Evolutionary conservation across 805 yeast genomes (phyloP).

Genomic region (Starmerella potacharoeniae): DNA sequence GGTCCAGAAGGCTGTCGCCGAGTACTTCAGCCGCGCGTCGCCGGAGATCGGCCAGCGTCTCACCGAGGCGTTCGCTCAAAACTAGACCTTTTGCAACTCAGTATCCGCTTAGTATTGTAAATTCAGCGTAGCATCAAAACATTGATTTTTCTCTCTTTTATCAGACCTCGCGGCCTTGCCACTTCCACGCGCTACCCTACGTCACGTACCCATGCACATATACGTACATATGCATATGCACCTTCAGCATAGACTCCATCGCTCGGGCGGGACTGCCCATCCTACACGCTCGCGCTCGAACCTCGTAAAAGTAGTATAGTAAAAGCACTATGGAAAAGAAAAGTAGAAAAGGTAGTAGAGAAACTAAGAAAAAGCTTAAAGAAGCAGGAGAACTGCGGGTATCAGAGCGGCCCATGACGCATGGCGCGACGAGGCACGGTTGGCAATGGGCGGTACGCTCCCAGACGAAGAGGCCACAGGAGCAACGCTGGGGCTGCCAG

Average conservation of each 20-base stretch:
- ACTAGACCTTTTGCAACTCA: background rate
- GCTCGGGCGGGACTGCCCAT: no score
- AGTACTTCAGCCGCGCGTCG: slow-evolving; percentile 63
- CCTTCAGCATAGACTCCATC: no score
- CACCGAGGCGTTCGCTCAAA: background rate
- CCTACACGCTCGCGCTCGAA: no score
- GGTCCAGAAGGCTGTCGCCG: slow-evolving; percentile 69
- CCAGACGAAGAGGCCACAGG: background rate
- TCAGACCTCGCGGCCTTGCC: no score
- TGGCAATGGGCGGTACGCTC: background rate
- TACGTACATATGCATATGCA: no score
- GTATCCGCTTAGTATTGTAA: no score
- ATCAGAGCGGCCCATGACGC: background rate
- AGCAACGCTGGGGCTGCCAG: background rate
- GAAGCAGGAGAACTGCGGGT: background rate
- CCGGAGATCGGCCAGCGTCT: slow-evolving; percentile 56
- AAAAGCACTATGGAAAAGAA: no score
- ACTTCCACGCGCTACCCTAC: no score
- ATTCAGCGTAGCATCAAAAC: no score
- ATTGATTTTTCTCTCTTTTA: no score
- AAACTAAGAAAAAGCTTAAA: background rate
- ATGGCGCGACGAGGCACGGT: background rate
- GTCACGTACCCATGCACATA: no score
- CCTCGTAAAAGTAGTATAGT: no score
- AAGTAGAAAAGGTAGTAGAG: background rate